Percentiles rank a stretch among this genome's conserved stretches.
phyloP scores from a whole-genome alignment of 2,329 filamentous ascomycete genomes.

The Lojkania enalia region DNA sequence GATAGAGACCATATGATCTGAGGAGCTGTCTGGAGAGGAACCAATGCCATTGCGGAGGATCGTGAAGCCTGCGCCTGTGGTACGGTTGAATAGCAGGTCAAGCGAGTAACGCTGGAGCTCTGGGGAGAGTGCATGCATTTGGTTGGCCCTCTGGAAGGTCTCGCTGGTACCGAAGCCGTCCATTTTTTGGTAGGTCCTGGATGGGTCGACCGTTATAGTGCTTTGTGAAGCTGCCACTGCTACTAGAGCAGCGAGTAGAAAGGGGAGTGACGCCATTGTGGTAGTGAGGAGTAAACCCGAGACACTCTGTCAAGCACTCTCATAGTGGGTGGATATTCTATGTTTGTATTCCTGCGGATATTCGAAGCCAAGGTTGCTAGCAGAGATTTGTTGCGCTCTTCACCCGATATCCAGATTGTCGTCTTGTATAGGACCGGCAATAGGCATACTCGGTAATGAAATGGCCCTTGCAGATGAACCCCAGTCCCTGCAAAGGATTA shows the following conservation, averaged over 20 bases:
- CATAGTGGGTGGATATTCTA: not conserved
- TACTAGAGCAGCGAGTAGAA: conserved; percentile 15
- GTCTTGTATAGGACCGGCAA: conserved; percentile 3
- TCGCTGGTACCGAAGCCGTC: conserved; percentile 54
- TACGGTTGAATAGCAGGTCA: conserved; percentile 52
- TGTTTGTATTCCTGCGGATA: not conserved
- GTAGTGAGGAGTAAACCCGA: not conserved
- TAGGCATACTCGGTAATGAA: not conserved
- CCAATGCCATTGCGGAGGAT: conserved; percentile 54
- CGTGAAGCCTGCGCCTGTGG: conserved; percentile 49
- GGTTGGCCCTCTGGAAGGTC: conserved; percentile 52
- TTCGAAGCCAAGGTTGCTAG: conserved; percentile 5
- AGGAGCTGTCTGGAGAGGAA: conserved; percentile 48
- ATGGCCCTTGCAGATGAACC: no score
- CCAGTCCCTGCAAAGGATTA: no score
- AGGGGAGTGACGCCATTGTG: conserved; percentile 11
- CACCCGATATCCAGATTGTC: conserved; percentile 13
- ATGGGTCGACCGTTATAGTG: conserved; percentile 48
- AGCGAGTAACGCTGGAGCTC: conserved; percentile 47
- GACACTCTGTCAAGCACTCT: not conserved
- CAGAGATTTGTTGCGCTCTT: not conserved
- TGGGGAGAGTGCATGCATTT: conserved; percentile 47
- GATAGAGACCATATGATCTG: conserved; percentile 43
- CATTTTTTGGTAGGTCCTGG: conserved; percentile 52
- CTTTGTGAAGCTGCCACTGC: conserved; percentile 14